These are phyloP conservation scores for Lithospermum erythrorhizon DNA, from an alignment of 257 asterid genomes.

Conservation along the genomic window DNA sequence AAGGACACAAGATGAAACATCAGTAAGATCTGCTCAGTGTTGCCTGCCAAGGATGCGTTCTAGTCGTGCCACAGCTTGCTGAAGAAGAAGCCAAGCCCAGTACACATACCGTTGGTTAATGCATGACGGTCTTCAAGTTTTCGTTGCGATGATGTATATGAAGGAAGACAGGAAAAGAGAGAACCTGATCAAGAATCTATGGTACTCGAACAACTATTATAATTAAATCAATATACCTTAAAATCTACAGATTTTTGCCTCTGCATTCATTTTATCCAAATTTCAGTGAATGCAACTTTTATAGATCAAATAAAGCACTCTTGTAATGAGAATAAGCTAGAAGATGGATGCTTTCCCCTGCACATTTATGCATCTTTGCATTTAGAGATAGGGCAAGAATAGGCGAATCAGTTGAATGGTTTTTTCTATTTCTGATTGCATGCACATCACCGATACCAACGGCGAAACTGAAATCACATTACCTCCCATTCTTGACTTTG, in stretches of 20 bases:
- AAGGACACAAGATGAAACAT: slow-evolving; percentile 10
- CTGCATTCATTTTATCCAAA: not conserved
- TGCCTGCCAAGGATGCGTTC: slow-evolving; percentile 60
- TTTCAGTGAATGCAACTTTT: too few species aligned
- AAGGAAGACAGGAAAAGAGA: slow-evolving; percentile 4
- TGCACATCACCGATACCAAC: too few species aligned
- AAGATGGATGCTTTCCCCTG: too few species aligned
- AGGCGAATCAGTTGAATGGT: too few species aligned
- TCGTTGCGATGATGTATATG: slow-evolving; percentile 14
- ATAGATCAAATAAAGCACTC: too few species aligned
- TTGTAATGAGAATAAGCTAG: too few species aligned
- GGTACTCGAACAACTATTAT: not conserved
- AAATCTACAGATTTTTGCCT: not conserved
- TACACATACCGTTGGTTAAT: slow-evolving; percentile 11
- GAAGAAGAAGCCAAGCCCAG: slow-evolving; percentile 34
- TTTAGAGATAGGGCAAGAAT: too few species aligned
- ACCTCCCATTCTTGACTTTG: too few species aligned
- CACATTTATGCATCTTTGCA: too few species aligned
- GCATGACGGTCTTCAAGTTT: not conserved
- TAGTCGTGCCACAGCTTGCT: slow-evolving; percentile 34
- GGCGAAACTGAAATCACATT: too few species aligned
- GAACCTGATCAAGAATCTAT: not conserved
- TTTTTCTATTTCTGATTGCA: too few species aligned
- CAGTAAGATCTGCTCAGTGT: slow-evolving; percentile 34
- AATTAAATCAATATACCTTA: slow-evolving; percentile 5